Percentiles rank a stretch among this genome's conserved stretches.
Conservation (phyloP, 176 grass and related monocot species). For the Saccharum officinarum region DNA sequence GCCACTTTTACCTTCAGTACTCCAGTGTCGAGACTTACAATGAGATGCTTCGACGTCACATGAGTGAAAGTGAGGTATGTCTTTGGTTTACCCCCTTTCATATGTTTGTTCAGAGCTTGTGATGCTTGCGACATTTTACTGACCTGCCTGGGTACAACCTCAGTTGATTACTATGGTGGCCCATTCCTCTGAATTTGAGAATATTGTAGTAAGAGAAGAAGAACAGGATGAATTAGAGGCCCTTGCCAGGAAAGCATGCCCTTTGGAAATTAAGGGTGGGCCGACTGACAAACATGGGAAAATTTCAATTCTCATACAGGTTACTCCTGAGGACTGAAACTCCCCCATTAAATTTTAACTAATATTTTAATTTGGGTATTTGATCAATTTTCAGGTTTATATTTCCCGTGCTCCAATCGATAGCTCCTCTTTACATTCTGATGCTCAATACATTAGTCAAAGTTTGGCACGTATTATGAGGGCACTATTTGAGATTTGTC, state of each 20-base stretch:
- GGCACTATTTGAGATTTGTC: slow-evolving; percentile 96
- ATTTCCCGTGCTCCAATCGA: slow-evolving; percentile 91
- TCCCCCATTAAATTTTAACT: slow-evolving; percentile 11
- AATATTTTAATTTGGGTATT: slow-evolving; percentile 25
- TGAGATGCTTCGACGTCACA: slow-evolving; percentile 91
- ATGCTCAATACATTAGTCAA: slow-evolving; percentile 97
- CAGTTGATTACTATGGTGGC: slow-evolving; percentile 98
- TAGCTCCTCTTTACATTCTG: slow-evolving; percentile 93
- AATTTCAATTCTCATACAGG: slow-evolving; percentile 99
- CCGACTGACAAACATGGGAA: slow-evolving; percentile 90
- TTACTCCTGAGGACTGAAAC: slow-evolving; percentile 32
- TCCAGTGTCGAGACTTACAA: slow-evolving; percentile 97
- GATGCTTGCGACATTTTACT: slow-evolving; percentile 23
- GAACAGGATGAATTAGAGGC: slow-evolving; percentile 95
- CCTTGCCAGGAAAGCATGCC: slow-evolving; percentile 68
- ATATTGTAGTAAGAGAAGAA: slow-evolving; percentile 95
- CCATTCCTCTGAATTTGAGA: slow-evolving; percentile 98
- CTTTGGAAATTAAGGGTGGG: slow-evolving; percentile 92
- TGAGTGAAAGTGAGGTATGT: slow-evolving; percentile 93
- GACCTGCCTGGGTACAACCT: slow-evolving; percentile 29
- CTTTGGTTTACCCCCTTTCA: slow-evolving; percentile 16
- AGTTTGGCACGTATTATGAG: slow-evolving; percentile 95
- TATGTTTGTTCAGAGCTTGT: slow-evolving; percentile 17
- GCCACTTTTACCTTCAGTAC: slow-evolving; percentile 97
- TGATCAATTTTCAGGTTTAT: slow-evolving; percentile 62